Conservation (phyloP, 73 alveolate genomes). For the Breviolum minutum region DNA sequence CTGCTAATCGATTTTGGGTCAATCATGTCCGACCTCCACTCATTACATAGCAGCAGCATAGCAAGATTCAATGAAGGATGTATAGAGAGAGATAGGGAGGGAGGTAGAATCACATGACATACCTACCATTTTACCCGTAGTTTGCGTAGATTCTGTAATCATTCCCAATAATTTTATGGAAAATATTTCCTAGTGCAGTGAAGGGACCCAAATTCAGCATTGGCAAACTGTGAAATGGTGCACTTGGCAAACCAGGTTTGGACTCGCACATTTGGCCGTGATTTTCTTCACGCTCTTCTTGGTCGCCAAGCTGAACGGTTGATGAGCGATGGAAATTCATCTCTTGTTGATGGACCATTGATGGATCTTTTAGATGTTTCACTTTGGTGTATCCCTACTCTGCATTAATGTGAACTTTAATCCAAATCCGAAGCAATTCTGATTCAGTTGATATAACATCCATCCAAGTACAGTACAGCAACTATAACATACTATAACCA, state of each 20-base stretch:
- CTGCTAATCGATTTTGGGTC: too few relatives aligned
- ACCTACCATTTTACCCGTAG: too few relatives aligned
- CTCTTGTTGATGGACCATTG: background rate
- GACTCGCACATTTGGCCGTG: background rate
- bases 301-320: background rate
- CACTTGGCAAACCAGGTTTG: background rate
- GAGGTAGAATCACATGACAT: too few relatives aligned
- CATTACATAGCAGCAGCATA: too few relatives aligned
- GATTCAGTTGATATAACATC: background rate
- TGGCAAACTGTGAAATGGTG: too few relatives aligned
- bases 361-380: background rate
- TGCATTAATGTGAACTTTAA: background rate
- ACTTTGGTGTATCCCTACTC: background rate
- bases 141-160: too few relatives aligned
- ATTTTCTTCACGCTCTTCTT: slow-evolving; percentile 2
- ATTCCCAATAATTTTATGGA: too few relatives aligned
- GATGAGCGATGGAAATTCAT: background rate
- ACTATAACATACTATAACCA: background rate
- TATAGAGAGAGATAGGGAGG: too few relatives aligned
- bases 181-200: too few relatives aligned
- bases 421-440: background rate
- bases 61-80: too few relatives aligned
- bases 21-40: too few relatives aligned
- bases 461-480: background rate
- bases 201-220: too few relatives aligned